Percentiles rank a stretch among this genome's conserved stretches.
Evolutionary conservation across 257 asterid genomes (phyloP).

Genomic region (Przewalskia tangutica): DNA sequence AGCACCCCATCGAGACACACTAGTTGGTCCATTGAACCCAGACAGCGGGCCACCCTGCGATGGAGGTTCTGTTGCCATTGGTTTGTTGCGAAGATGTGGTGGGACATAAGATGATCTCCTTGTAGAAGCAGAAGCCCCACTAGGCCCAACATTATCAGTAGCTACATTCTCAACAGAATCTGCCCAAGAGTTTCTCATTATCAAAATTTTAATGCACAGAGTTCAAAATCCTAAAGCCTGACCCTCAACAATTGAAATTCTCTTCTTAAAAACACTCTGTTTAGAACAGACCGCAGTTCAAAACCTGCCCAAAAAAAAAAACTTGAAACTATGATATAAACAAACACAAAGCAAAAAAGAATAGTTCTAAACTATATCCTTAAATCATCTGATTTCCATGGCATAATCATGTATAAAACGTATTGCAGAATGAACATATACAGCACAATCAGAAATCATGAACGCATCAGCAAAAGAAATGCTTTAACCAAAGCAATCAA

Average conservation of each 20-base stretch:
- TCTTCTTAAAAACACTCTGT: not conserved
- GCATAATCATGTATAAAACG: not conserved
- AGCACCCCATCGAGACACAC: constrained; percentile 51
- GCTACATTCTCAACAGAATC: constrained; percentile 61
- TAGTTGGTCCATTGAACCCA: constrained; percentile 34
- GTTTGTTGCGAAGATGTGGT: constrained; percentile 70
- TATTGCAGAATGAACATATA: not conserved
- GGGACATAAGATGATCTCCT: constrained; percentile 62
- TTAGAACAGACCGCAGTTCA: not conserved
- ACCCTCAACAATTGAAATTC: not conserved
- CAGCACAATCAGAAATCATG: not conserved
- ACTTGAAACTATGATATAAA: not conserved
- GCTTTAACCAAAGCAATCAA: not conserved
- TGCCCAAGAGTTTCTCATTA: constrained; percentile 78
- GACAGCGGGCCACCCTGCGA: constrained; percentile 43
- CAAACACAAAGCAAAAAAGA: not conserved
- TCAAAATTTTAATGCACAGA: constrained; percentile 5
- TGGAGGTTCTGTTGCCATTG: constrained; percentile 35
- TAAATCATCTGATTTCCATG: not conserved
- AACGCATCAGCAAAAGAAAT: not conserved
- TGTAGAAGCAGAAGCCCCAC: constrained; percentile 37
- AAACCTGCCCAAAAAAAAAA: not conserved
- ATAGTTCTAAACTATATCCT: not conserved
- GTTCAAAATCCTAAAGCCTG: not conserved
- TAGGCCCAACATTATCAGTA: constrained; percentile 34